Evolutionary conservation across 495 filamentous ascomycete species (phyloP).

Genomic region (Arthonia radiata): DNA sequence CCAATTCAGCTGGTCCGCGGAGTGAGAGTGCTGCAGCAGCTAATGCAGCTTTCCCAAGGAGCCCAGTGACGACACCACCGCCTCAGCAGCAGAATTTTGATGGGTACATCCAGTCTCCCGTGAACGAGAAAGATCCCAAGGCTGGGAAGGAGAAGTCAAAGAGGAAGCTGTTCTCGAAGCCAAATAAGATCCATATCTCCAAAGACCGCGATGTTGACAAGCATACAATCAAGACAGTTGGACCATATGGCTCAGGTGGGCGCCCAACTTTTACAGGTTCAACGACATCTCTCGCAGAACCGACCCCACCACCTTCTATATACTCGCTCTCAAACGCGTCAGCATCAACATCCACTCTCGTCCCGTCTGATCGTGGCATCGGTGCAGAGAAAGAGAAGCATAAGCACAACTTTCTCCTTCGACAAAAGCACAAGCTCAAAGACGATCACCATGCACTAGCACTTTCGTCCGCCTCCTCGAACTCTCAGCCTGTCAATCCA

Average conservation of each 20-base stretch:
- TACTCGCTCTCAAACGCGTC: background rate
- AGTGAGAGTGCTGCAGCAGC: conserved; percentile 36
- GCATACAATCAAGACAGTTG: too few species aligned
- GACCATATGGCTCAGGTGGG: too few species aligned
- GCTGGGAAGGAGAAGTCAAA: conserved; percentile 57
- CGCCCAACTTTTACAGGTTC: conserved; percentile 51
- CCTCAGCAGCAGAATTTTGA: conserved; percentile 9
- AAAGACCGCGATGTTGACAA: conserved; percentile 34
- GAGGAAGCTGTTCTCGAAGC: conserved; percentile 78
- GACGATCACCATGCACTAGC: conserved; percentile 57
- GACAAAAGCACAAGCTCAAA: conserved; percentile 78
- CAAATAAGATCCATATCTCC: conserved; percentile 55
- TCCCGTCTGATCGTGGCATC: conserved; percentile 15
- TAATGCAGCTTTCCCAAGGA: conserved; percentile 62
- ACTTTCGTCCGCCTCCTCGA: conserved; percentile 73
- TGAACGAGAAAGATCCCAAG: conserved; percentile 34
- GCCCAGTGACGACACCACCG: conserved; percentile 25
- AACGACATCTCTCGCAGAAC: conserved; percentile 48
- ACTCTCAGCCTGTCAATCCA: conserved; percentile 66
- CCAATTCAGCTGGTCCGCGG: conserved; percentile 22
- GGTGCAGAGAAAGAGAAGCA: conserved; percentile 27
- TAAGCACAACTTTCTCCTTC: conserved; percentile 63
- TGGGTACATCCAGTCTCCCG: conserved; percentile 6
- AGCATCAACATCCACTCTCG: background rate
- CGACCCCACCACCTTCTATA: conserved; percentile 27